Evolutionary conservation across 495 filamentous ascomycete genomes (phyloP).

Genomic region (Penicillium arizonense): DNA sequence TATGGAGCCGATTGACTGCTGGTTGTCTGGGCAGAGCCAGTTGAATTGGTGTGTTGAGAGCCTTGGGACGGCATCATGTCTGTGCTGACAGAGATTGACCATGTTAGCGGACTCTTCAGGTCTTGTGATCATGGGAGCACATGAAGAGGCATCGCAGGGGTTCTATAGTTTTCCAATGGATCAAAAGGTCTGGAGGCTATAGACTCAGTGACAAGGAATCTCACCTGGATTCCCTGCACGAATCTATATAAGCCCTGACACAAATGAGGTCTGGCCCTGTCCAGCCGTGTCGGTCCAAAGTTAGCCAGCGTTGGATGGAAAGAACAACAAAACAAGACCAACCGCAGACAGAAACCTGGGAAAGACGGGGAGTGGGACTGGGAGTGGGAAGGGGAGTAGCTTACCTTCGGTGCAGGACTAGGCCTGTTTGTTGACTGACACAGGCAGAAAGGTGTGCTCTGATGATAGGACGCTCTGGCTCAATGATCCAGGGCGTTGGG

Average conservation of each 20-base stretch:
- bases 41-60: conserved; percentile 27
- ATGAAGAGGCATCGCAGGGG: not conserved
- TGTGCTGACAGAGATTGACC: not conserved
- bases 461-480: too few species aligned
- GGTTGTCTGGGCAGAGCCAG: conserved; percentile 29
- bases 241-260: conserved; percentile 5
- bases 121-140: not conserved
- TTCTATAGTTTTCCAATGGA: not conserved
- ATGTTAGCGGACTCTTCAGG: not conserved
- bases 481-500: not conserved
- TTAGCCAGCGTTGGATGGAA: not conserved
- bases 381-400: not conserved
- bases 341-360: not conserved
- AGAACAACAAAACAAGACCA: not conserved
- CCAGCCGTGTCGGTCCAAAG: not conserved
- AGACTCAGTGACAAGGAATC: not conserved
- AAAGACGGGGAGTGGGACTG: too few species aligned
- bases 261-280: not conserved
- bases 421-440: not conserved
- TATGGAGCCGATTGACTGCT: conserved; percentile 21
- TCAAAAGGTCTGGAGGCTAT: too few species aligned
- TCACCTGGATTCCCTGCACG: conserved; percentile 2
- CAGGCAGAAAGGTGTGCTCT: too few species aligned
- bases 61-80: conserved; percentile 38
- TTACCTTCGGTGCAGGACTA: not conserved